Conservation (phyloP, 2,329 filamentous ascomycete genomes). For the Metarhizium sp. region DNA sequence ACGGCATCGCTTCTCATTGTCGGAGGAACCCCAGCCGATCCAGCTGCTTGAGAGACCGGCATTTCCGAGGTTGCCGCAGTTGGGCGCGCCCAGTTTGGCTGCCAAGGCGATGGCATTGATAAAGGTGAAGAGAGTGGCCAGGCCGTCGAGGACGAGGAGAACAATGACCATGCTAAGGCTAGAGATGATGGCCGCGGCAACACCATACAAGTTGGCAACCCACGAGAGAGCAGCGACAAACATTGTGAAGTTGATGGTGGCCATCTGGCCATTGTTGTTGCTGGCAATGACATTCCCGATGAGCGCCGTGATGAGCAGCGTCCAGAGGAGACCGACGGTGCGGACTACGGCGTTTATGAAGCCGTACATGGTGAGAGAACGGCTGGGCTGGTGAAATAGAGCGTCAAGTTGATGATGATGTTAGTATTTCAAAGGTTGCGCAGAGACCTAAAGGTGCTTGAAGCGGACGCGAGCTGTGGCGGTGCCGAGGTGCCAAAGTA, state of each 20-base stretch:
- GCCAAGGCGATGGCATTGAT: slow-evolving; percentile 62
- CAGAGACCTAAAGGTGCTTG: too few relatives aligned
- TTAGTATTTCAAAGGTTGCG: background rate
- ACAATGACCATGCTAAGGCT: slow-evolving; percentile 41
- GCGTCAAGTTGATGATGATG: background rate
- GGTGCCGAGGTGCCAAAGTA: too few relatives aligned
- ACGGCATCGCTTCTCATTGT: slow-evolving; percentile 57
- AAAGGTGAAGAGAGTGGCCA: slow-evolving; percentile 59
- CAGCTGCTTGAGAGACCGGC: slow-evolving; percentile 31
- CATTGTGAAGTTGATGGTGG: slow-evolving; percentile 56
- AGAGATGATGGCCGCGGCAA: slow-evolving; percentile 45
- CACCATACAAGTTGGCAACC: slow-evolving; percentile 54
- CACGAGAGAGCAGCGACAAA: slow-evolving; percentile 60
- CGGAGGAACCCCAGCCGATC: slow-evolving; percentile 52
- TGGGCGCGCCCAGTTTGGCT: slow-evolving; percentile 57
- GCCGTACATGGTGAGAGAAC: slow-evolving; percentile 16
- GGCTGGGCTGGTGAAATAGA: background rate
- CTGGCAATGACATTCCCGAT: slow-evolving; percentile 48
- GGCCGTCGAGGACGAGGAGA: slow-evolving; percentile 45
- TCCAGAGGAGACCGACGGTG: slow-evolving; percentile 39
- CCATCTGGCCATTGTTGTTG: slow-evolving; percentile 34
- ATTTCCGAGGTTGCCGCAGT: slow-evolving; percentile 48
- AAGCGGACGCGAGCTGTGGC: too few relatives aligned
- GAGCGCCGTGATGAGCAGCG: slow-evolving; percentile 44
- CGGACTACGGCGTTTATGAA: slow-evolving; percentile 38